phyloP scores from a whole-genome alignment of 306 rosid species.

The Quercus engelmannii region DNA sequence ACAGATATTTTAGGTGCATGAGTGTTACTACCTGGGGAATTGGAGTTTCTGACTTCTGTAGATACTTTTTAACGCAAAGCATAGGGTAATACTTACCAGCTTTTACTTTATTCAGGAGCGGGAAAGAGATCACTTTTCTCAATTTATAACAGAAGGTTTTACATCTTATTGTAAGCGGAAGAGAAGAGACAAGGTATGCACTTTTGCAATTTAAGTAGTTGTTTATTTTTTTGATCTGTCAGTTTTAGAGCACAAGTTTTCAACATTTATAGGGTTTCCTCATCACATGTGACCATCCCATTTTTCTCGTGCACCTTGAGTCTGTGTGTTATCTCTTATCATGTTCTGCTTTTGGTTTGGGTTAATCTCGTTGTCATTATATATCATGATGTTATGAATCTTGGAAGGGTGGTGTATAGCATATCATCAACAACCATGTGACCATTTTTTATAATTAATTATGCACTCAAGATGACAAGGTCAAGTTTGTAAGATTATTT shows the following conservation, averaged over 20 bases:
- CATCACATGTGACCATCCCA: background rate
- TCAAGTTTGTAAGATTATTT: too few relatives aligned
- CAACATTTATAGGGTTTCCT: background rate
- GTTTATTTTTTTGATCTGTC: background rate
- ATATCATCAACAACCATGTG: too few relatives aligned
- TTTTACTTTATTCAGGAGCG: constrained; percentile 56
- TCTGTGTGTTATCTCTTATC: background rate
- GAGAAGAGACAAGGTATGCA: constrained; percentile 91
- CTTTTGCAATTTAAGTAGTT: constrained; percentile 5
- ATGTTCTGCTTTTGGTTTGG: background rate
- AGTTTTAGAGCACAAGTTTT: background rate
- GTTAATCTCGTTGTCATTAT: too few relatives aligned
- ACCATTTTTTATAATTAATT: too few relatives aligned
- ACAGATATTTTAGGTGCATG: background rate
- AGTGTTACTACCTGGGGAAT: background rate
- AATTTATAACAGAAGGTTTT: constrained; percentile 90
- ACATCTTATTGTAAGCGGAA: constrained; percentile 94
- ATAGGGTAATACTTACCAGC: background rate
- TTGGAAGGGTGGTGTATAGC: too few relatives aligned
- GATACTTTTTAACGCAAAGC: background rate
- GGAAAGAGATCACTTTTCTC: constrained; percentile 92
- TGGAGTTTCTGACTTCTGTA: background rate
- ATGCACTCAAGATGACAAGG: too few relatives aligned
- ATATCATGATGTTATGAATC: too few relatives aligned
- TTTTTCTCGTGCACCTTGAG: background rate